A percentile compares a stretch with the other conserved stretches of the same genome.
Evolutionary conservation across 1,284 basidiomycete species (phyloP).

Genomic region (Vanrija sp.): DNA sequence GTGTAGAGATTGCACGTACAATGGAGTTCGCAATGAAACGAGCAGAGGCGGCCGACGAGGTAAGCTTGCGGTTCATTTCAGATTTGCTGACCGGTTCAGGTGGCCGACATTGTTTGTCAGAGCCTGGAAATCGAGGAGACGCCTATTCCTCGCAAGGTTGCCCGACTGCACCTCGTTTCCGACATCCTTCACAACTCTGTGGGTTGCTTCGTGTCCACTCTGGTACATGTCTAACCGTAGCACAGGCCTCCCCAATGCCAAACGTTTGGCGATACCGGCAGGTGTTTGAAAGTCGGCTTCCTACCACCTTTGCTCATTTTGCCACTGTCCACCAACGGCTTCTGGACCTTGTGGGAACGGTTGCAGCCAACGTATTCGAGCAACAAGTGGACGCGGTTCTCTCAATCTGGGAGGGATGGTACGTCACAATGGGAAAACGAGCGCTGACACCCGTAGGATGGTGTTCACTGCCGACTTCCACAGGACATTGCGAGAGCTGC

Average conservation of each 20-base stretch:
- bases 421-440: conserved; percentile 25
- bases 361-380: conserved; percentile 90
- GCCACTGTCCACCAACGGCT: conserved; percentile 88
- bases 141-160: conserved; percentile 90
- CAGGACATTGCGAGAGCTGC: conserved; percentile 61
- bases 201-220: not conserved
- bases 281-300: conserved; percentile 80
- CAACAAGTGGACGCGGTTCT: conserved; percentile 78
- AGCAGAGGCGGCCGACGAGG: conserved; percentile 87
- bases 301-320: conserved; percentile 86
- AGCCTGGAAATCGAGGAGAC: conserved; percentile 81
- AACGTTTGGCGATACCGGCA: conserved; percentile 83
- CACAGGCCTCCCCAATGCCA: conserved; percentile 44
- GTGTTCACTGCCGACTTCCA: conserved; percentile 83
- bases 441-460: conserved; percentile 53
- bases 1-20: conserved; percentile 85
- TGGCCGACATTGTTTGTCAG: conserved; percentile 77
- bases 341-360: conserved; percentile 63
- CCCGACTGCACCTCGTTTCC: conserved; percentile 88
- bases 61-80: conserved; percentile 32
- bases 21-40: conserved; percentile 96
- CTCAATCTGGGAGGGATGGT: conserved; percentile 91
- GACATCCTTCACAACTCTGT: conserved; percentile 96
- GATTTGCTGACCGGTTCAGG: conserved; percentile 51
- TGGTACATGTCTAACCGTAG: not conserved